Conservation (phyloP, 2,329 filamentous ascomycete species). For the Aspergillus fructus region DNA sequence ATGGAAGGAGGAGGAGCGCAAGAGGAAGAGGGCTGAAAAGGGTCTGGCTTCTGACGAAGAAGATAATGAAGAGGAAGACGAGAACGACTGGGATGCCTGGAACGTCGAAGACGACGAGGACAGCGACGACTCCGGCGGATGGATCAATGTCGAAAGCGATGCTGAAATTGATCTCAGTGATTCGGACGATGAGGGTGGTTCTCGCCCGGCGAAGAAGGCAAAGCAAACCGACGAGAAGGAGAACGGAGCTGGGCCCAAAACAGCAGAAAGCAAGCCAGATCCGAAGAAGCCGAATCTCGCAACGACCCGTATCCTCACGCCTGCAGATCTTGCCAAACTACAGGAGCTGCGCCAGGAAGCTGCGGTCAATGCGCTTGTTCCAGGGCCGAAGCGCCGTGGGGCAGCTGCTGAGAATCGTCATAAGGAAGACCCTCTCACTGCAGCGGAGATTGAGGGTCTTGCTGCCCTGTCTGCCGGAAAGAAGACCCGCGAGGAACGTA, state of each 20-base stretch:
- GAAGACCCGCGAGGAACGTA: slow-evolving; percentile 82
- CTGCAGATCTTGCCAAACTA: slow-evolving; percentile 92
- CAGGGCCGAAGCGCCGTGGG: slow-evolving; percentile 44
- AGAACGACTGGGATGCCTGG: slow-evolving; percentile 59
- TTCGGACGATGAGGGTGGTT: slow-evolving; percentile 67
- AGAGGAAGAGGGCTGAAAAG: slow-evolving; percentile 68
- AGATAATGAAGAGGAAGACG: slow-evolving; percentile 61
- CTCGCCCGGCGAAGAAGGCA: slow-evolving; percentile 63
- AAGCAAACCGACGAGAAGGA: slow-evolving; percentile 49
- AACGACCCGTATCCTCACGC: slow-evolving; percentile 91
- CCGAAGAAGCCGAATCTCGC: slow-evolving; percentile 61
- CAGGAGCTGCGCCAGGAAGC: slow-evolving; percentile 78
- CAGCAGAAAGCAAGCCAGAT: slow-evolving; percentile 22
- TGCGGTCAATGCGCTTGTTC: slow-evolving; percentile 64
- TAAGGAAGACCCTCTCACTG: slow-evolving; percentile 83
- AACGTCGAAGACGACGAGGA: slow-evolving; percentile 59
- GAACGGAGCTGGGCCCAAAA: slow-evolving; percentile 43
- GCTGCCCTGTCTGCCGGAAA: slow-evolving; percentile 71
- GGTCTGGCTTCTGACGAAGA: slow-evolving; percentile 63
- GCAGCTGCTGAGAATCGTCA: slow-evolving; percentile 58
- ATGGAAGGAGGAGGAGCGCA: slow-evolving; percentile 89
- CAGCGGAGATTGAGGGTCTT: slow-evolving; percentile 86
- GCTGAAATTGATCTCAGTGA: slow-evolving; percentile 73
- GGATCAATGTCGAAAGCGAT: slow-evolving; percentile 87
- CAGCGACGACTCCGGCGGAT: slow-evolving; percentile 76